Base-by-base conservation (phyloP, 2,329 filamentous ascomycete genomes). In the Beauveria caledonica region DNA sequence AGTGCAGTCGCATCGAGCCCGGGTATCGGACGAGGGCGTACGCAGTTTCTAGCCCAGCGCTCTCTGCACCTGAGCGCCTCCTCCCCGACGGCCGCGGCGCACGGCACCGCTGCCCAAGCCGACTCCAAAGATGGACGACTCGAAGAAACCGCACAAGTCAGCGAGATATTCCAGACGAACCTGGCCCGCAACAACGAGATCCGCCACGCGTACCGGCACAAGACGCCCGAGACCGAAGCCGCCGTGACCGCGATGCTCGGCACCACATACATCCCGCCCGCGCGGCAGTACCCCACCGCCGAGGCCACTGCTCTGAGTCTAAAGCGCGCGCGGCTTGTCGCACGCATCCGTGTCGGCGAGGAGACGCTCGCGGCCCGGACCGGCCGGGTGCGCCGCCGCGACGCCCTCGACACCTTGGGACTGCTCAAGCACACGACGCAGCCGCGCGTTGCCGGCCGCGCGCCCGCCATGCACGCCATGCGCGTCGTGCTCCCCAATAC, bases 381-480 rank as follows among this genome's bases (percentile, higher is more conserved):
- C 25, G 58, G 40, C 49, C 51, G 36, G 45, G 39, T 25, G 10
- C 56, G 56, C 15, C 33, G 39, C 15, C 48, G 56, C 36, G 36
- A 44, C 48, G 56, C 45, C 9, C 33, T 69, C 15, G 63, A 67
- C 6, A 73, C 74, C 11, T 71, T 81, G 45, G 62, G 67, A 9
- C 63, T 72, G 4, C 70, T 82, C 62, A 71, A 70, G 62, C 65
- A 66, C 15, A 71, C 67, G 64, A 79, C 76, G 15, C 68, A 67
- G 58, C 67, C 66, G 62, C 68, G 65, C 36, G 33, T 36, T 4
- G 33, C 33, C 33, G 68, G 49, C 9, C 45, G 68, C n/a, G 66
- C 66, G 55, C 64, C 68, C 17, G 68, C 68, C 49, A 72, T 75
- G 68, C 70, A 72, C 21, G 73, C 73, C 13, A 67, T 75, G 56